These are phyloP conservation scores for Fusarium anthophilum DNA, from an alignment of 2,329 filamentous ascomycete species.

Conservation along the genomic window DNA sequence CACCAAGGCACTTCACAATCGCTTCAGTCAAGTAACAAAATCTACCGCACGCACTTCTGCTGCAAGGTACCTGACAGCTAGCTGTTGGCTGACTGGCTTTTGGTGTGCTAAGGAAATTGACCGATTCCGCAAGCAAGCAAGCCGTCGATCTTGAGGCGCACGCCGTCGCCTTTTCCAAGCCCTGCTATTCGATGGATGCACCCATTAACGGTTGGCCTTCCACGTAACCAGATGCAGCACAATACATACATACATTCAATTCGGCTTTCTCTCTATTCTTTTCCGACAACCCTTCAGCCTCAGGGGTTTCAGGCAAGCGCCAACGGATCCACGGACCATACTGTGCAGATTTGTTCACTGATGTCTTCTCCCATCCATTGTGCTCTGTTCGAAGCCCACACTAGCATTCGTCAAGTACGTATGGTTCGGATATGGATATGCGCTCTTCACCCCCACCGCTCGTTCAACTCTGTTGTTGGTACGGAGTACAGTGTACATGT, in stretches of 20 bases:
- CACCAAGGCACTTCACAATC: neutral
- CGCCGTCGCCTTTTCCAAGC: conserved; percentile 20
- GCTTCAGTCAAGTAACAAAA: neutral
- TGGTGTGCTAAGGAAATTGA: conserved; percentile 3
- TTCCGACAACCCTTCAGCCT: conserved; percentile 19
- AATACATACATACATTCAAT: neutral
- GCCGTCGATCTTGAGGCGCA: conserved; percentile 23
- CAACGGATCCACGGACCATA: conserved; percentile 23
- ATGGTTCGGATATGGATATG: conserved; percentile 15
- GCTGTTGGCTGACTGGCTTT: neutral
- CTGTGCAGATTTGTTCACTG: conserved; percentile 1
- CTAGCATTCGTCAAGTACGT: neutral
- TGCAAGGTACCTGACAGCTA: conserved; percentile 17
- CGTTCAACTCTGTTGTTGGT: conserved; percentile 11
- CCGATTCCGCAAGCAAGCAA: conserved; percentile 22
- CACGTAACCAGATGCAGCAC: conserved; percentile 9
- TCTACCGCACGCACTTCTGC: neutral
- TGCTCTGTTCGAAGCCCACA: neutral
- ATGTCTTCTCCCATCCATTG: neutral
- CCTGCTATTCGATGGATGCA: conserved; percentile 25
- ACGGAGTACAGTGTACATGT: conserved; percentile 18
- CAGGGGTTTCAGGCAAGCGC: conserved; percentile 32
- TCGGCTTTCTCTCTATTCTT: neutral
- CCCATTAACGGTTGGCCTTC: conserved; percentile 17
- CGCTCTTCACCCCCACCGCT: conserved; percentile 20